Conservation (phyloP, 805 yeast species). For the Schwanniomyces yamadae region DNA sequence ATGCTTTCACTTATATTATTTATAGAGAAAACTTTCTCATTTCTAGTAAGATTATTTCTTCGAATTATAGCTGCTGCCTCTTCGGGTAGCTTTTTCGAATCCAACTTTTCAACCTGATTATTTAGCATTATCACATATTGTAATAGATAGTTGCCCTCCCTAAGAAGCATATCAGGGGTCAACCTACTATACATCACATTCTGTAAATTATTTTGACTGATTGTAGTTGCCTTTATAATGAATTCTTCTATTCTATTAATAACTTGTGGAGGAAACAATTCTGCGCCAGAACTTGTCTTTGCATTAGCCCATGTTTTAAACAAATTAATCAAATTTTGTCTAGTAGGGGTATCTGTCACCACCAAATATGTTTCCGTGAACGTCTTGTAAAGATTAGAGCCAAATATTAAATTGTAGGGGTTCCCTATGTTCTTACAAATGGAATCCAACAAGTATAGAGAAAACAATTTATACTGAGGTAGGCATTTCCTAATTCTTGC, state of each 20-base stretch:
- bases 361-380: slow-evolving; percentile 40
- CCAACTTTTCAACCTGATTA: slow-evolving; percentile 21
- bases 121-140: slow-evolving; percentile 33
- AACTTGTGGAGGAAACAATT: slow-evolving; percentile 30
- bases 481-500: slow-evolving; percentile 34
- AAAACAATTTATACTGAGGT: slow-evolving; percentile 37
- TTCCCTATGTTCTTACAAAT: slow-evolving; percentile 43
- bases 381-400: slow-evolving; percentile 29
- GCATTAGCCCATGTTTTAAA: slow-evolving; percentile 42
- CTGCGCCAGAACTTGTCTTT: slow-evolving; percentile 32
- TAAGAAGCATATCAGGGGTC: slow-evolving; percentile 32
- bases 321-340: slow-evolving; percentile 39
- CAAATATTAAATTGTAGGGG: slow-evolving; percentile 41
- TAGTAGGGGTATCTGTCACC: slow-evolving; percentile 38
- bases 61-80: slow-evolving; percentile 9
- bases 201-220: slow-evolving; percentile 11
- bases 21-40: slow-evolving; percentile 27
- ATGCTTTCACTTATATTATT: slow-evolving; percentile 33
- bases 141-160: slow-evolving; percentile 36
- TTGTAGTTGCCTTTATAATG: slow-evolving; percentile 37
- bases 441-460: slow-evolving; percentile 41
- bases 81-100: slow-evolving; percentile 1
- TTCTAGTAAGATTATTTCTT: slow-evolving; percentile 20
- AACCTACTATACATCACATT: slow-evolving; percentile 10
- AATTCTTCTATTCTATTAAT: slow-evolving; percentile 36